Conservation (phyloP, 768 basidiomycete genomes). For the Imleria badia region DNA sequence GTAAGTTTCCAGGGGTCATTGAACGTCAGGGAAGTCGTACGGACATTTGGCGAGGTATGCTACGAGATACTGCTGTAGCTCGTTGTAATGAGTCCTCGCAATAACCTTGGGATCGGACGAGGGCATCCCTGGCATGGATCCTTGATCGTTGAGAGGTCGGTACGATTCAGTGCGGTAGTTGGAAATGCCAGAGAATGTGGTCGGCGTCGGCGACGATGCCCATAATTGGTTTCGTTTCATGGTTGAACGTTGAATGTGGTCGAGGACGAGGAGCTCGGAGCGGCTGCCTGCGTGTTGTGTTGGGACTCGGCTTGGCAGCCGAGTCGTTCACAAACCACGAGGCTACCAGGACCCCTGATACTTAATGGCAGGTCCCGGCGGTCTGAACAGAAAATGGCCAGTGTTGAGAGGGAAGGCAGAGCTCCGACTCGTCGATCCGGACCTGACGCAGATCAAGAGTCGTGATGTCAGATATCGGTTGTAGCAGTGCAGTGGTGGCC, state of each 20-base stretch:
- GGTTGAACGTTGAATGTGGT: slow-evolving; percentile 13
- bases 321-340: slow-evolving; percentile 20
- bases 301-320: too few species aligned
- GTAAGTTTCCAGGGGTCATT: not conserved
- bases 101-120: slow-evolving; percentile 60
- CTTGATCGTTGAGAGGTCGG: slow-evolving; percentile 58
- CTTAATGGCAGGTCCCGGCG: too few species aligned
- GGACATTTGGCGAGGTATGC: slow-evolving; percentile 73
- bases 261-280: slow-evolving; percentile 7
- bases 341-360: too few species aligned
- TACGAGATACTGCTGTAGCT: slow-evolving; percentile 70
- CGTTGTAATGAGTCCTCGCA: slow-evolving; percentile 70
- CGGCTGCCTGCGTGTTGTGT: not conserved
- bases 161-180: slow-evolving; percentile 84
- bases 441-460: too few species aligned
- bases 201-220: slow-evolving; percentile 77
- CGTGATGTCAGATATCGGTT: too few species aligned
- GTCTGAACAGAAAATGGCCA: too few species aligned
- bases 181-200: slow-evolving; percentile 85
- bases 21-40: slow-evolving; percentile 14
- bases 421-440: too few species aligned
- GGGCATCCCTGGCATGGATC: slow-evolving; percentile 46
- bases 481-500: too few species aligned
- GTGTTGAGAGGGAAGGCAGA: too few species aligned
- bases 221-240: slow-evolving; percentile 60